Conservation (phyloP, 345 rosid genomes). For the Brassica napus region DNA sequence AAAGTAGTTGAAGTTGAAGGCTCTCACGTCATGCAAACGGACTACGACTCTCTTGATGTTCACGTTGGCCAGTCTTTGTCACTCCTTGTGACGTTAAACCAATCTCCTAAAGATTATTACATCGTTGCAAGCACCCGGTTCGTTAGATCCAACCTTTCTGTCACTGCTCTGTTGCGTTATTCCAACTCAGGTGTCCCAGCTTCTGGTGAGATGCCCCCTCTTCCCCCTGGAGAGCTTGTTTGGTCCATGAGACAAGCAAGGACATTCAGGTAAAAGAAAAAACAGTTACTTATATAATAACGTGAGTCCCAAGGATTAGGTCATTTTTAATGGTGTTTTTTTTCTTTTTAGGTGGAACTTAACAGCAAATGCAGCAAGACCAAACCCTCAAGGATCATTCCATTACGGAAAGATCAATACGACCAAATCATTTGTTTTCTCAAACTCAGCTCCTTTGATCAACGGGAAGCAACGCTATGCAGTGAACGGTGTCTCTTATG, state of each 20-base stretch:
- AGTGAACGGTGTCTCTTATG: conserved; percentile 68
- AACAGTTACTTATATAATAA: background rate
- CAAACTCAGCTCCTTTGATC: conserved; percentile 72
- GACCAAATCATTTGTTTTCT: conserved; percentile 56
- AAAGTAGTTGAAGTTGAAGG: conserved; percentile 94
- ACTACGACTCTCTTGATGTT: conserved; percentile 75
- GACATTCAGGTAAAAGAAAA: conserved; percentile 56
- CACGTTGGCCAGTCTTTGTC: conserved; percentile 90
- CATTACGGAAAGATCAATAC: conserved; percentile 71
- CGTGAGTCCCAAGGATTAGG: background rate
- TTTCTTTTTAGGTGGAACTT: conserved; percentile 57
- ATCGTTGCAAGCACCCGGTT: conserved; percentile 76
- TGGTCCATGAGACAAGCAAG: conserved; percentile 94
- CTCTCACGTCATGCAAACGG: conserved; percentile 69
- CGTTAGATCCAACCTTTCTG: conserved; percentile 44
- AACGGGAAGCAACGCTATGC: conserved; percentile 83
- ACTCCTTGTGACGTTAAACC: conserved; percentile 71
- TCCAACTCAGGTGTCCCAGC: conserved; percentile 57
- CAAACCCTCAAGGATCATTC: conserved; percentile 93
- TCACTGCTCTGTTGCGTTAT: conserved; percentile 66
- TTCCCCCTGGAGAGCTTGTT: conserved; percentile 49
- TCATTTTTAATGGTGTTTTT: background rate
- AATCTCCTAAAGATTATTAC: conserved; percentile 79
- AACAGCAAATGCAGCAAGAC: conserved; percentile 93
- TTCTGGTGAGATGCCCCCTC: conserved; percentile 70